phyloP scores from a whole-genome alignment of 768 basidiomycete genomes.

The Cystoderma amianthinum region DNA sequence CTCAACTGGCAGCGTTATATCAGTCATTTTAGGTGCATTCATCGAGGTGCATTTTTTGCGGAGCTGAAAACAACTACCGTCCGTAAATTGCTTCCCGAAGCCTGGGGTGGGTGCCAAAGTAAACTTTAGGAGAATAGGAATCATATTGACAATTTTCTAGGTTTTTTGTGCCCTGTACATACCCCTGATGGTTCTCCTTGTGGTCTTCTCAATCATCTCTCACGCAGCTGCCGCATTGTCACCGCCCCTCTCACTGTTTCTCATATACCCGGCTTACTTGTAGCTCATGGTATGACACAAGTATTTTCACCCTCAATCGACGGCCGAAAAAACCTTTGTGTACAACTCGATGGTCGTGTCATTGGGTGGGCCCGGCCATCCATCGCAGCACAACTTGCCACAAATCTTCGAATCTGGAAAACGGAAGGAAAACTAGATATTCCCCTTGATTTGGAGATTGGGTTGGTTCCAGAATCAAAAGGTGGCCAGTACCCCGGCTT shows the following conservation, averaged over 20 bases:
- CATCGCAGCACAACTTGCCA: slow-evolving; percentile 76
- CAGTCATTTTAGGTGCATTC: slow-evolving; percentile 96
- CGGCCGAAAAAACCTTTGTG: slow-evolving; percentile 73
- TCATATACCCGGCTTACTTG: slow-evolving; percentile 77
- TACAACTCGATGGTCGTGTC: slow-evolving; percentile 93
- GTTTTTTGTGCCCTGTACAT: slow-evolving; percentile 97
- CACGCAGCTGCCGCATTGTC: slow-evolving; percentile 87
- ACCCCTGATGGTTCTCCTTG: slow-evolving; percentile 98
- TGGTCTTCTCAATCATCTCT: slow-evolving; percentile 94
- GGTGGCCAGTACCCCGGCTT: slow-evolving; percentile 97
- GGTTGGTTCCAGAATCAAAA: slow-evolving; percentile 79
- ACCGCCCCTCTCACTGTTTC: slow-evolving; percentile 68
- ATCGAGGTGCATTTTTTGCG: slow-evolving; percentile 98
- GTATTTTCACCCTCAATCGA: slow-evolving; percentile 75
- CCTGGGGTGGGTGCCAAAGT: slow-evolving; percentile 68
- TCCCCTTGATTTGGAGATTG: slow-evolving; percentile 93
- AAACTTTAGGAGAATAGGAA: not conserved
- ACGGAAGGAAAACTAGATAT: slow-evolving; percentile 79
- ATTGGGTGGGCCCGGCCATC: slow-evolving; percentile 87
- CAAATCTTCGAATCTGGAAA: slow-evolving; percentile 87
- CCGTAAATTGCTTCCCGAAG: slow-evolving; percentile 92
- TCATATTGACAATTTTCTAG: slow-evolving; percentile 28
- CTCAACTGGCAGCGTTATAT: slow-evolving; percentile 98
- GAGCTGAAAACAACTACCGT: slow-evolving; percentile 98
- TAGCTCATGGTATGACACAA: slow-evolving; percentile 91